Evolutionary conservation across 2,329 filamentous ascomycete genomes (phyloP).

Genomic region (Botrytis pseudocinerea): DNA sequence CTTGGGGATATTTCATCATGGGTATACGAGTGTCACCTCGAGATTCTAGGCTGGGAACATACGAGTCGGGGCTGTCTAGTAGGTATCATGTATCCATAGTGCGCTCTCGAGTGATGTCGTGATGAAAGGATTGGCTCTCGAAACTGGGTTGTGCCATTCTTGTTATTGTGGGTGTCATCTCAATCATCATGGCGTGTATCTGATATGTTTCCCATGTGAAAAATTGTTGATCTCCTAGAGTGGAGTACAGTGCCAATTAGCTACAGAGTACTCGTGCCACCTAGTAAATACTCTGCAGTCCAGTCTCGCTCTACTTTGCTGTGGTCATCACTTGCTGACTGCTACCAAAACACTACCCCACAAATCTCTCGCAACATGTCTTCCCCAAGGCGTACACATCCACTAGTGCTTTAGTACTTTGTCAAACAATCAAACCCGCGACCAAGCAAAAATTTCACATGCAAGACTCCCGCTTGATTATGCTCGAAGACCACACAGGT

Average conservation of each 20-base stretch:
- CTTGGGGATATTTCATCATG: not conserved
- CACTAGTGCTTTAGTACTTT: not conserved
- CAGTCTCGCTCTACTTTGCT: not conserved
- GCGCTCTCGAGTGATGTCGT: slow-evolving; percentile 1
- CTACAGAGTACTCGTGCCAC: too few species aligned
- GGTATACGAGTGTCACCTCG: not conserved
- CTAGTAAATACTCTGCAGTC: too few species aligned
- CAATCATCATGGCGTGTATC: not conserved
- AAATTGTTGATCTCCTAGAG: not conserved
- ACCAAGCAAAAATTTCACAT: not conserved
- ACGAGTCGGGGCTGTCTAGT: not conserved
- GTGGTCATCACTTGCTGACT: not conserved
- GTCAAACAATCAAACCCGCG: not conserved
- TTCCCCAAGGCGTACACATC: not conserved
- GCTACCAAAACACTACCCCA: not conserved
- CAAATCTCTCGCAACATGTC: not conserved
- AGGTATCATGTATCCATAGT: not conserved
- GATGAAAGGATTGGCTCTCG: slow-evolving; percentile 12
- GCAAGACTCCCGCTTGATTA: not conserved
- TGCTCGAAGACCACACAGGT: not conserved
- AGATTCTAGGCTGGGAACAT: not conserved
- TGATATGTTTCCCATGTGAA: not conserved
- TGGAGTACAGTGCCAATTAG: too few species aligned
- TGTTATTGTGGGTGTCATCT: not conserved
- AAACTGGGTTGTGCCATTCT: not conserved